These are phyloP conservation scores for Phytophthora ohioensis DNA, from an alignment of 352 stramenopile genomes.

Conservation along the genomic window DNA sequence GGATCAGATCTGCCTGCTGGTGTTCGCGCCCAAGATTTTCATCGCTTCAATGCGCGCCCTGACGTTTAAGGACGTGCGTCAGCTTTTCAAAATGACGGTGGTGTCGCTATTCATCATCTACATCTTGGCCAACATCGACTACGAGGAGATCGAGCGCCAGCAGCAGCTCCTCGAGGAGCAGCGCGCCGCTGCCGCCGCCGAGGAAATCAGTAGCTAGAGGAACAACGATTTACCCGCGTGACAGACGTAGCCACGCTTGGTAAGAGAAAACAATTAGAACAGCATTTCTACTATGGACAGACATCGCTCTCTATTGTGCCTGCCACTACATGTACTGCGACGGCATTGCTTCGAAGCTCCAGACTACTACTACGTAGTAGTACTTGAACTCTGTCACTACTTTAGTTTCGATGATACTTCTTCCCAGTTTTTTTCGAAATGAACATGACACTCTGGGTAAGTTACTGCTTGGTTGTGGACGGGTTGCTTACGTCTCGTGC, in stretches of 20 bases:
- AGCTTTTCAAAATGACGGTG: conserved; percentile 88
- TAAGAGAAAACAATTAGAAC: conserved; percentile 20
- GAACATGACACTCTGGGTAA: not conserved
- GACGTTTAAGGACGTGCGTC: conserved; percentile 80
- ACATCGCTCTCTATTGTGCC: conserved; percentile 29
- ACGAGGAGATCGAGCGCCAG: conserved; percentile 91
- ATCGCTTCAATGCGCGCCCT: conserved; percentile 78
- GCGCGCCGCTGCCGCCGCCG: conserved; percentile 30
- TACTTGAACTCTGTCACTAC: no score
- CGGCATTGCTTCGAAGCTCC: not conserved
- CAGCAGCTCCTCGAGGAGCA: conserved; percentile 81
- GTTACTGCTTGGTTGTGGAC: conserved; percentile 23
- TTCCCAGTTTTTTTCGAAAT: no score
- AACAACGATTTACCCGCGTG: conserved; percentile 17
- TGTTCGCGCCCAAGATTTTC: conserved; percentile 91
- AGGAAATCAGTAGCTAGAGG: conserved; percentile 55
- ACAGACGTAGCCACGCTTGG: conserved; percentile 3
- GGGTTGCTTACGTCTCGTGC: conserved; percentile 19
- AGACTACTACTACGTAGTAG: no score
- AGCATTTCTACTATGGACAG: conserved; percentile 21
- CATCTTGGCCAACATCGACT: conserved; percentile 90
- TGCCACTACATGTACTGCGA: conserved; percentile 9
- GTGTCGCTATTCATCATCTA: conserved; percentile 89
- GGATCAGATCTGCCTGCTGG: conserved; percentile 85
- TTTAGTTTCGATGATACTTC: no score